phyloP scores from a whole-genome alignment of 1,284 basidiomycete species.

The Boletus hoseneyae region DNA sequence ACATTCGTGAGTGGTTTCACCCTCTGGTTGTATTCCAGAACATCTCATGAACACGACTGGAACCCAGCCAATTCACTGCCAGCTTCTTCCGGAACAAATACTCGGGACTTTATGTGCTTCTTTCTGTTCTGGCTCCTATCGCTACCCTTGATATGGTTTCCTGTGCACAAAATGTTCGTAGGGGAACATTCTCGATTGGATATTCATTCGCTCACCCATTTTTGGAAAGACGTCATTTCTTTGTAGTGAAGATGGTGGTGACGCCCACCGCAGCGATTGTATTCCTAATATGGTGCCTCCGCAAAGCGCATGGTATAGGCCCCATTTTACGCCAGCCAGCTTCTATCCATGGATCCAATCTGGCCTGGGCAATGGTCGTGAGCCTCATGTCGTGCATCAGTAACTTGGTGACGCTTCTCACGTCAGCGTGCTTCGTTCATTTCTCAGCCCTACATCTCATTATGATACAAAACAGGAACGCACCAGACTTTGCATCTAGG shows the following conservation, averaged over 20 bases:
- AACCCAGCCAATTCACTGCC: constrained; percentile 45
- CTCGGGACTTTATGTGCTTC: constrained; percentile 75
- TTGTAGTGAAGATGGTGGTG: constrained; percentile 76
- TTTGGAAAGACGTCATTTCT: constrained; percentile 64
- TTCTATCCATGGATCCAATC: constrained; percentile 62
- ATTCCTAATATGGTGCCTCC: constrained; percentile 81
- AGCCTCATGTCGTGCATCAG: constrained; percentile 77
- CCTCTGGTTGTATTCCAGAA: neutral
- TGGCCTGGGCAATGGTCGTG: constrained; percentile 79
- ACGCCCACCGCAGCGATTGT: constrained; percentile 70
- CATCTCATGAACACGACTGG: constrained; percentile 9
- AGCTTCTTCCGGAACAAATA: constrained; percentile 65
- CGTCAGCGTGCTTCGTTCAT: constrained; percentile 38
- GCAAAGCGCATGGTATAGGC: constrained; percentile 76
- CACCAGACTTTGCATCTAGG: constrained; percentile 77
- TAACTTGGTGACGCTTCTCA: constrained; percentile 75
- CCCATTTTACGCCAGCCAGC: constrained; percentile 73
- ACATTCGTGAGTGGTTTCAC: constrained; percentile 51
- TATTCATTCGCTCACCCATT: constrained; percentile 10
- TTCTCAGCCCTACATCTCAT: constrained; percentile 16
- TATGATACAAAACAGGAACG: constrained; percentile 47
- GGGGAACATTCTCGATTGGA: constrained; percentile 17
- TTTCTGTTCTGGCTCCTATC: constrained; percentile 85
- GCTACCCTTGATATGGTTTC: constrained; percentile 77
- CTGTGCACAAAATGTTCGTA: constrained; percentile 72